These are phyloP conservation scores for Westerdykella ornata DNA, from an alignment of 2,329 filamentous ascomycete species.

Conservation along the genomic window DNA sequence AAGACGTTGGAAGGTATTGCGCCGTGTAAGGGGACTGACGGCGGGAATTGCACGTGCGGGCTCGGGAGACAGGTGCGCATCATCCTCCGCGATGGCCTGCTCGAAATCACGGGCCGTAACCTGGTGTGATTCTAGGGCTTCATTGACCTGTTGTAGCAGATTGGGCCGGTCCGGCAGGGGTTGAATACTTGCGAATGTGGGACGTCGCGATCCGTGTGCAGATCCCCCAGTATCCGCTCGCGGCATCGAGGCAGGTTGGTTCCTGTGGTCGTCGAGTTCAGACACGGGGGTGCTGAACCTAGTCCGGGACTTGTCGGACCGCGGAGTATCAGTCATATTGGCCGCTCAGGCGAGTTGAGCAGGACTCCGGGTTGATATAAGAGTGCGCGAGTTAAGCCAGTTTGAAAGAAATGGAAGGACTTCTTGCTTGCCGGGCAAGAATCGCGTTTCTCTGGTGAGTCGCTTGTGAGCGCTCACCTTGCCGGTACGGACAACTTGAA, in stretches of 20 bases:
- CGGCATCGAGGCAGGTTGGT: constrained; percentile 56
- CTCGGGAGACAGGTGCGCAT: constrained; percentile 40
- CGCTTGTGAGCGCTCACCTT: constrained; percentile 51
- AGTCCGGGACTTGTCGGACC: constrained; percentile 61
- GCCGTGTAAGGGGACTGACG: constrained; percentile 37
- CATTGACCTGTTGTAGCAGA: constrained; percentile 41
- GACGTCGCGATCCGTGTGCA: constrained; percentile 50
- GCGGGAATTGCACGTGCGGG: constrained; percentile 44
- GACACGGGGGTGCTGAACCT: constrained; percentile 68
- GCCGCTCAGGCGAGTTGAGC: constrained; percentile 21
- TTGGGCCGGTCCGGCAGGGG: constrained; percentile 38
- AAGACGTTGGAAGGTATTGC: constrained; percentile 38
- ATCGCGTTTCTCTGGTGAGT: constrained; percentile 38
- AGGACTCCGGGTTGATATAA: constrained; percentile 13
- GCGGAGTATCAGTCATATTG: constrained; percentile 50
- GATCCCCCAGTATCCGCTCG: constrained; percentile 51
- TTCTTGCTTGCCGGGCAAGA: constrained; percentile 30
- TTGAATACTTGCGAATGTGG: constrained; percentile 64
- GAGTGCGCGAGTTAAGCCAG: constrained; percentile 18
- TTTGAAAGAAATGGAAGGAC: constrained; percentile 11
- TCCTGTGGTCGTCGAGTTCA: constrained; percentile 81
- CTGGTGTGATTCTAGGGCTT: constrained; percentile 39
- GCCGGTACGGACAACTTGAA: constrained; percentile 47
- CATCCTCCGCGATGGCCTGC: constrained; percentile 75
- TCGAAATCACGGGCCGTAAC: constrained; percentile 72